Conservation (phyloP, 1,139 yeast species). For the Lodderomyces oxycetoniae region DNA sequence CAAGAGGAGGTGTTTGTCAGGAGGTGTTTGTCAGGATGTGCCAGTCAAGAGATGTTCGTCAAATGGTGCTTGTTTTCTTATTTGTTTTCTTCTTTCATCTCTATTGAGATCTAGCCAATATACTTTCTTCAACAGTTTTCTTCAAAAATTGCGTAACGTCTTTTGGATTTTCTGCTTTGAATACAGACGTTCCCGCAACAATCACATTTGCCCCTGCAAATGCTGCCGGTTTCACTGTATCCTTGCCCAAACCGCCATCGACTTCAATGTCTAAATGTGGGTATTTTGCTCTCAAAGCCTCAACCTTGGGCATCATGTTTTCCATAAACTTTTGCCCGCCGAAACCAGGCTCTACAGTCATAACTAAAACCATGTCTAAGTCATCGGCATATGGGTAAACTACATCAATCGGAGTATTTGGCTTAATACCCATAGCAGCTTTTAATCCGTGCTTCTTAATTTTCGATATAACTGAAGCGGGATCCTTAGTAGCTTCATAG, state of each 20-base stretch:
- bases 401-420: slow-evolving; percentile 86
- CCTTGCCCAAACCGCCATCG: slow-evolving; percentile 93
- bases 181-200: slow-evolving; percentile 95
- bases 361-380: slow-evolving; percentile 88
- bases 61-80: too few species aligned
- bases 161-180: slow-evolving; percentile 73
- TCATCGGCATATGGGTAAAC: slow-evolving; percentile 70
- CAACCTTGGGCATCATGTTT: slow-evolving; percentile 95
- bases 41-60: too few species aligned
- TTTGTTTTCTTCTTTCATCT: background rate
- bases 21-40: too few species aligned
- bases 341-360: slow-evolving; percentile 99
- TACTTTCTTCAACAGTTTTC: slow-evolving; percentile 42
- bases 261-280: slow-evolving; percentile 88
- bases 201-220: slow-evolving; percentile 96
- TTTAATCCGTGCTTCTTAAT: slow-evolving; percentile 81
- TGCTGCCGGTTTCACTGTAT: slow-evolving; percentile 80
- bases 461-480: slow-evolving; percentile 64
- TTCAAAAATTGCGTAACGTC: slow-evolving; percentile 69
- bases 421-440: slow-evolving; percentile 94
- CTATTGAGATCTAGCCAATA: slow-evolving; percentile 12
- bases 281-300: slow-evolving; percentile 61
- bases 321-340: slow-evolving; percentile 97
- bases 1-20: too few species aligned
- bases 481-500: slow-evolving; percentile 86